Conservation (phyloP, 2,329 filamentous ascomycete genomes). For the Dothidotthia symphoricarpi region DNA sequence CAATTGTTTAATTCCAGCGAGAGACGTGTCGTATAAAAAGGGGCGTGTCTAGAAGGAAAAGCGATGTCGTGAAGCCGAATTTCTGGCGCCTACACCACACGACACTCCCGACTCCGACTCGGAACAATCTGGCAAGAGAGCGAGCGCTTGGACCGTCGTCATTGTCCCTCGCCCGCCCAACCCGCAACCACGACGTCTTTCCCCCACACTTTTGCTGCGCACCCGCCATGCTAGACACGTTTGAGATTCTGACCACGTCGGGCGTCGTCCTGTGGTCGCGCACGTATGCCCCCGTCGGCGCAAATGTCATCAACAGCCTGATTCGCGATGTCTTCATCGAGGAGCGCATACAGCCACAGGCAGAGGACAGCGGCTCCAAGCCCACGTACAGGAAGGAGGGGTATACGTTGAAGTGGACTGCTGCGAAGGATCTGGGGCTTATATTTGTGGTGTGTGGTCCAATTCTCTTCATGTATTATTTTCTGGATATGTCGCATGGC, state of each 20-base stretch:
- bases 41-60: no score
- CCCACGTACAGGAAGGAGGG: conserved; percentile 85
- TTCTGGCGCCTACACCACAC: no score
- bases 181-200: conserved; percentile 3
- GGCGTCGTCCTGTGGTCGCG: conserved; percentile 97
- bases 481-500: conserved; percentile 69
- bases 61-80: no score
- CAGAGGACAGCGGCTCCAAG: conserved; percentile 62
- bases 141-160: conserved; percentile 28
- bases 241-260: conserved; percentile 93
- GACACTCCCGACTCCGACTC: conserved; percentile 8
- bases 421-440: conserved; percentile 85
- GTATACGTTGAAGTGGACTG: conserved; percentile 92
- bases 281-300: conserved; percentile 75
- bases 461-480: no score
- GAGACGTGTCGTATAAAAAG: not conserved
- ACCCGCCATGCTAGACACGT: conserved; percentile 79
- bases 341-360: conserved; percentile 69
- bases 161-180: conserved; percentile 19
- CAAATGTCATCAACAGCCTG: conserved; percentile 85
- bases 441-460: conserved; percentile 85
- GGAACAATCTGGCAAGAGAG: conserved; percentile 25
- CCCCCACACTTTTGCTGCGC: conserved; percentile 5
- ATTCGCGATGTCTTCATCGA: conserved; percentile 98
- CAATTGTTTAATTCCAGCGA: no score